Conservation (phyloP, 1,284 basidiomycete species). For the Sanghuangporus baumii region DNA sequence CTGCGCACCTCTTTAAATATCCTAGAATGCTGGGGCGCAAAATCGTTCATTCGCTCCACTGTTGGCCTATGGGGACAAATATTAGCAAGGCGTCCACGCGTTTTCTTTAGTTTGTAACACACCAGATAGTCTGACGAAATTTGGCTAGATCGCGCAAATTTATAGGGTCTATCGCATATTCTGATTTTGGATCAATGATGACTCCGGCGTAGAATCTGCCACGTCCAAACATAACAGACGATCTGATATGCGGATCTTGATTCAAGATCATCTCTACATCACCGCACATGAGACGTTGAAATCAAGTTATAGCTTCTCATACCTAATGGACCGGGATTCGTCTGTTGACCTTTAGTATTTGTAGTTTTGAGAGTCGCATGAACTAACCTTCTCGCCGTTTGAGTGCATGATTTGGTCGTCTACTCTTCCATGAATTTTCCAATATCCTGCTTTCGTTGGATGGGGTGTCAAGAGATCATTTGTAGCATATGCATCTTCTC, state of each 20-base stretch:
- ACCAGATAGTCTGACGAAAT: constrained; percentile 12
- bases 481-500: constrained; percentile 31
- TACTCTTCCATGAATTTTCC: constrained; percentile 39
- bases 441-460: constrained; percentile 37
- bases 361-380: constrained; percentile 23
- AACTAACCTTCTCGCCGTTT: constrained; percentile 39
- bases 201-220: constrained; percentile 38
- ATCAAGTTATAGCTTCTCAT: background rate
- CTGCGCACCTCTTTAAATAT: constrained; percentile 24
- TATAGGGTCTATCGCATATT: background rate
- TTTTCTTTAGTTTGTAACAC: background rate
- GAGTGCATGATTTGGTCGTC: constrained; percentile 50
- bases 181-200: constrained; percentile 32
- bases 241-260: constrained; percentile 29
- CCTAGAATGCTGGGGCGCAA: constrained; percentile 26
- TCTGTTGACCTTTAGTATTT: constrained; percentile 22
- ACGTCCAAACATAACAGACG: constrained; percentile 35
- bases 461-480: constrained; percentile 41
- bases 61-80: constrained; percentile 19
- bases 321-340: constrained; percentile 39
- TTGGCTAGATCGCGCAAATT: background rate
- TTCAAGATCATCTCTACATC: constrained; percentile 33
- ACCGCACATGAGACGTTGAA: background rate
- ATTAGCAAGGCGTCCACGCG: background rate
- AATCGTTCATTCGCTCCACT: constrained; percentile 24